A percentile compares a stretch with the other conserved stretches of the same genome.
These are phyloP conservation scores for Daedaleopsis nitida DNA, from an alignment of 768 basidiomycete species.

Conservation along the genomic window DNA sequence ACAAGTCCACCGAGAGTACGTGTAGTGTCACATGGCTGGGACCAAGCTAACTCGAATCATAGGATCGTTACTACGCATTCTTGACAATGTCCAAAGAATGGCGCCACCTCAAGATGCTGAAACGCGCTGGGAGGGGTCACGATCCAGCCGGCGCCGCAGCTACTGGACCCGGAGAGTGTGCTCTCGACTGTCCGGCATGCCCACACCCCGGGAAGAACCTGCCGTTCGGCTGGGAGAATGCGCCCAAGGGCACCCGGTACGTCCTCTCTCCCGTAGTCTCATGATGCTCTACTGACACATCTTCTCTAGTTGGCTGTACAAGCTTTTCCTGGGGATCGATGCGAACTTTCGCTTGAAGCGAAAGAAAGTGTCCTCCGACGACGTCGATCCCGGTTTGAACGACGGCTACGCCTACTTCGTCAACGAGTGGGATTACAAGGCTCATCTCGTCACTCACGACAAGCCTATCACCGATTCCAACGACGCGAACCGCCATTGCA, in stretches of 20 bases:
- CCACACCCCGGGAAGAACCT: slow-evolving; percentile 25
- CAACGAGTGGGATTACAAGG: slow-evolving; percentile 23
- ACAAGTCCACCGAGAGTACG: background rate
- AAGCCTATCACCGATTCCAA: slow-evolving; percentile 11
- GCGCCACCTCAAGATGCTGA: slow-evolving; percentile 24
- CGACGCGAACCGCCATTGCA: slow-evolving; percentile 25
- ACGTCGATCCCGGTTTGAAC: slow-evolving; percentile 24
- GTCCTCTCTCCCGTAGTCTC: too few species aligned
- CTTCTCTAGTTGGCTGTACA: slow-evolving; percentile 27
- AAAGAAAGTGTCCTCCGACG: slow-evolving; percentile 15
- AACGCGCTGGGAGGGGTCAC: slow-evolving; percentile 24
- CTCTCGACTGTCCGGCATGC: slow-evolving; percentile 28
- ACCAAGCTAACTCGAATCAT: background rate
- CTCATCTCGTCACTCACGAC: slow-evolving; percentile 13
- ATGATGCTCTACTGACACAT: too few species aligned
- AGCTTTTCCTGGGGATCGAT: slow-evolving; percentile 29
- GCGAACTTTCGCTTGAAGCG: slow-evolving; percentile 33
- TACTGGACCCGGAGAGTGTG: slow-evolving; percentile 15
- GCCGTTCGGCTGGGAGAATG: too few species aligned
- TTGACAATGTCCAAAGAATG: slow-evolving; percentile 18
- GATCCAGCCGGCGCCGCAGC: slow-evolving; percentile 16
- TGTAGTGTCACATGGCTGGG: too few species aligned
- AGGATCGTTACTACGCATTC: slow-evolving; percentile 25
- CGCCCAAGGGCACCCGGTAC: too few species aligned
- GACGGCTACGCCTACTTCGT: slow-evolving; percentile 31